Percentiles rank a stretch among this genome's conserved stretches.
These are phyloP conservation scores for Purshia tridentata DNA, from an alignment of 306 rosid genomes.

Conservation along the genomic window DNA sequence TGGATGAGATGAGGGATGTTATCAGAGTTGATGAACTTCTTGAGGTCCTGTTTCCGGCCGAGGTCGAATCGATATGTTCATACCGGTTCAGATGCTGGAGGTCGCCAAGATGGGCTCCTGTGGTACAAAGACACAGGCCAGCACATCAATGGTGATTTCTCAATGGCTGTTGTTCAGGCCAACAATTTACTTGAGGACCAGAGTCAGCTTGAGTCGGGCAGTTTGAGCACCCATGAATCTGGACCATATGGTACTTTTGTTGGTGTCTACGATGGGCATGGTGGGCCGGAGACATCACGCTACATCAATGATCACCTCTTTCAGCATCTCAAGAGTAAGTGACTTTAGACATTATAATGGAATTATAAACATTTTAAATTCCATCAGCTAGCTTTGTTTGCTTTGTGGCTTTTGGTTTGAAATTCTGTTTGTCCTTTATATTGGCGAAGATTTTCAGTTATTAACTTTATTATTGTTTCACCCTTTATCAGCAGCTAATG, in stretches of 20 bases:
- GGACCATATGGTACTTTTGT: conserved; percentile 52
- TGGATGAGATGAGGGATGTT: conserved; percentile 65
- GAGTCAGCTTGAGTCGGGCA: conserved; percentile 55
- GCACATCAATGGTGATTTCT: conserved; percentile 50
- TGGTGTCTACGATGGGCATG: conserved; percentile 57
- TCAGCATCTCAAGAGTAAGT: conserved; percentile 54
- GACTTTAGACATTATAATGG: conserved; percentile 3
- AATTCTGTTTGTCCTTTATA: neutral
- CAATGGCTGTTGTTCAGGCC: conserved; percentile 59
- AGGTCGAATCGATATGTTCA: conserved; percentile 42
- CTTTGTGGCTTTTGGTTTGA: neutral
- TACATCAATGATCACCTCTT: conserved; percentile 49
- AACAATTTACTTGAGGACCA: conserved; percentile 62
- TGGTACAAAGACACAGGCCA: conserved; percentile 58
- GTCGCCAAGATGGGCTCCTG: conserved; percentile 46
- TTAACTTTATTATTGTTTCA: neutral
- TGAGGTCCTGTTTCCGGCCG: conserved; percentile 54
- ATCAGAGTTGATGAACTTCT: conserved; percentile 50
- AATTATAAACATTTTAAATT: neutral
- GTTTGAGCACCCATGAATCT: conserved; percentile 42
- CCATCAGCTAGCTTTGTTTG: neutral
- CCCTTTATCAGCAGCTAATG: conserved; percentile 5
- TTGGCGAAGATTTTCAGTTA: neutral
- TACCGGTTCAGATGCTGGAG: conserved; percentile 37
- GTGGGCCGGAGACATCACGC: conserved; percentile 55